These are phyloP conservation scores for Suhomyces canberraensis DNA, from an alignment of 805 yeast species.

Conservation along the genomic window DNA sequence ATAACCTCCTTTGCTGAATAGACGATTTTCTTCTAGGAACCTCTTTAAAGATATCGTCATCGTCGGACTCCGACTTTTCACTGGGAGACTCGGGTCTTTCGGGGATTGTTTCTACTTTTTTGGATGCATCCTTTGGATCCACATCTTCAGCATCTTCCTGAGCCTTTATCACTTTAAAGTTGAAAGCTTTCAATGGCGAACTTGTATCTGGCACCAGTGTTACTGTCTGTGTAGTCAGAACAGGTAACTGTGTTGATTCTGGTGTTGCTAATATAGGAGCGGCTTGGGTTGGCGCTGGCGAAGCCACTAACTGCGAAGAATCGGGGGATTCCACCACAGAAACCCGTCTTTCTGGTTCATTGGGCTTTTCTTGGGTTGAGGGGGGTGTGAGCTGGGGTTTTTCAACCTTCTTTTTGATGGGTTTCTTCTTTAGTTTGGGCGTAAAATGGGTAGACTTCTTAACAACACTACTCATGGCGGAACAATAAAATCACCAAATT, in stretches of 20 bases:
- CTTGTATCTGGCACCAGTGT: too few relatives aligned
- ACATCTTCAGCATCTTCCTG: constrained; percentile 13
- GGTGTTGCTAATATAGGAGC: constrained; percentile 7
- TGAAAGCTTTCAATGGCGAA: constrained; percentile 4
- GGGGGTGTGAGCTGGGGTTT: constrained; percentile 10
- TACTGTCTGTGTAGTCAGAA: neutral
- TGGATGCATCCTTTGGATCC: constrained; percentile 23
- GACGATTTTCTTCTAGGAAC: constrained; percentile 30
- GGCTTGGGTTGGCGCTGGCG: neutral
- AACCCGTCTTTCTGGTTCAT: neutral
- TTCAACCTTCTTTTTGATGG: constrained; percentile 14
- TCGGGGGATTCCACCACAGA: neutral
- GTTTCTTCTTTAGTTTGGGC: constrained; percentile 47
- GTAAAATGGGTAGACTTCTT: constrained; percentile 57
- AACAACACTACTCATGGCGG: constrained; percentile 45
- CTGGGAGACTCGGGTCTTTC: neutral
- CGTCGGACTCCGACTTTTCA: constrained; percentile 15
- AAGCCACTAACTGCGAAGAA: neutral
- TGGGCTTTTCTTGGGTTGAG: constrained; percentile 9
- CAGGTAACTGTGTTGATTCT: constrained; percentile 7
- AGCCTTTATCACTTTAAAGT: constrained; percentile 6
- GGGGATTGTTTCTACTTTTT: neutral
- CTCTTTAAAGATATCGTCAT: constrained; percentile 31
- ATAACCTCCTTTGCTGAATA: constrained; percentile 31
- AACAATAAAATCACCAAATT: too few relatives aligned